These are phyloP conservation scores for Kwoniella sp. DNA, from an alignment of 768 basidiomycete genomes.

Conservation along the genomic window DNA sequence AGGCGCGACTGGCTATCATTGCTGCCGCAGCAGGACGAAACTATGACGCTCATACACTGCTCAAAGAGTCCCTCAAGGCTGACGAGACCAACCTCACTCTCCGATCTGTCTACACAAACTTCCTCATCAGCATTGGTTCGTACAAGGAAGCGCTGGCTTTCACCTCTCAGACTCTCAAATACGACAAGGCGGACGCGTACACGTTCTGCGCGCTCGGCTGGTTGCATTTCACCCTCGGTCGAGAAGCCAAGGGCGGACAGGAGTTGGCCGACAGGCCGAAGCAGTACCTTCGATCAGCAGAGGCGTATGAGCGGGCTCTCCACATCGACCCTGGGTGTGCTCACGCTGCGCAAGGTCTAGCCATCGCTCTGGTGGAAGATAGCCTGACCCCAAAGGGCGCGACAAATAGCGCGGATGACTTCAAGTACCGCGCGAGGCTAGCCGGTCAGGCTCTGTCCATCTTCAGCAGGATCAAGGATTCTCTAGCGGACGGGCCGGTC, in stretches of 20 bases:
- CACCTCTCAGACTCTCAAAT: slow-evolving; percentile 78
- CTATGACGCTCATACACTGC: slow-evolving; percentile 76
- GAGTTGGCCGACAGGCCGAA: slow-evolving; percentile 66
- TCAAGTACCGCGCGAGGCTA: slow-evolving; percentile 58
- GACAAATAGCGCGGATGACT: slow-evolving; percentile 58
- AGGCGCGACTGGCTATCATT: slow-evolving; percentile 84
- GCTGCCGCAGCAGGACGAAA: slow-evolving; percentile 63
- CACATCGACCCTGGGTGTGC: slow-evolving; percentile 78
- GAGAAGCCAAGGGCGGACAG: slow-evolving; percentile 66
- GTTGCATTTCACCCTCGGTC: slow-evolving; percentile 76
- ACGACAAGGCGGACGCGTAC: slow-evolving; percentile 82
- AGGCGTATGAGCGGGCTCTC: slow-evolving; percentile 89
- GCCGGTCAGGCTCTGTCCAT: slow-evolving; percentile 82
- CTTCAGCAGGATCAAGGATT: slow-evolving; percentile 86
- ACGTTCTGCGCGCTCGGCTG: slow-evolving; percentile 84
- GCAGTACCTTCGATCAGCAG: slow-evolving; percentile 74
- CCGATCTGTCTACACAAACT: slow-evolving; percentile 88
- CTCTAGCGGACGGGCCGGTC: slow-evolving; percentile 73
- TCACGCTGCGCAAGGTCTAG: slow-evolving; percentile 89
- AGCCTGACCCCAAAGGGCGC: slow-evolving; percentile 63
- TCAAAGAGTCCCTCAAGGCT: slow-evolving; percentile 82
- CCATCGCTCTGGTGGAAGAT: slow-evolving; percentile 90
- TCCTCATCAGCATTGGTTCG: slow-evolving; percentile 71
- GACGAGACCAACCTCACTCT: slow-evolving; percentile 75
- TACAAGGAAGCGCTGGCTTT: slow-evolving; percentile 68